phyloP scores from a whole-genome alignment of 495 filamentous ascomycete genomes.

The Margaritispora aquatica region DNA sequence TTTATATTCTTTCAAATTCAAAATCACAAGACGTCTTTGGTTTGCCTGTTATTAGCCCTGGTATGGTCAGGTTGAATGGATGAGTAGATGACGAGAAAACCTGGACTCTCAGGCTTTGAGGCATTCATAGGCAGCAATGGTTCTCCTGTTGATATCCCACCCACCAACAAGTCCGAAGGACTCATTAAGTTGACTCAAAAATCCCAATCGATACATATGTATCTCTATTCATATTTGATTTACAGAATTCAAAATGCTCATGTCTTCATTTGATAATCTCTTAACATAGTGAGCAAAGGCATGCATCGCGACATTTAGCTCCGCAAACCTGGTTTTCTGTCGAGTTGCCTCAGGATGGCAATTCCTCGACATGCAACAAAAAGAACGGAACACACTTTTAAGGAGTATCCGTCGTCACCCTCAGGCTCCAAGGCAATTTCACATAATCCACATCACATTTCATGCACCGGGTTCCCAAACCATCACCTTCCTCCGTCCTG shows the following conservation, averaged over 20 bases:
- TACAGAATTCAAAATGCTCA: too few species aligned
- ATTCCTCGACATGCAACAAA: constrained; percentile 19
- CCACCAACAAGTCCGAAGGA: too few species aligned
- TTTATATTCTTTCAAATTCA: not conserved
- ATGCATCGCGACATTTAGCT: constrained; percentile 1
- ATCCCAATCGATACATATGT: too few species aligned
- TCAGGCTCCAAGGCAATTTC: constrained; percentile 19
- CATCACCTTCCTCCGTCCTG: not conserved
- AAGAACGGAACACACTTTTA: not conserved
- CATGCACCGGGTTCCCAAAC: not conserved
- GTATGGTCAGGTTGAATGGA: too few species aligned
- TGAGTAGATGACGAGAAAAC: too few species aligned
- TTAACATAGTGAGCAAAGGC: not conserved
- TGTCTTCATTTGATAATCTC: too few species aligned
- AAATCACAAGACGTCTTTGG: too few species aligned
- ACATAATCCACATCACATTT: not conserved
- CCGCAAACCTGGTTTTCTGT: constrained; percentile 8
- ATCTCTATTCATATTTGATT: too few species aligned
- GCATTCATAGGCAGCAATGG: not conserved
- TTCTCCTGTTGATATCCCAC: too few species aligned
- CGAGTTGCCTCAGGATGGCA: constrained; percentile 14
- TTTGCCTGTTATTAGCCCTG: too few species aligned
- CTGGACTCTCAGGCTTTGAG: not conserved
- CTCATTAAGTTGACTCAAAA: too few species aligned
- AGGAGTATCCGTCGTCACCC: not conserved